Base-by-base conservation (phyloP, 768 basidiomycete species). In the Phylloporus arenicola region DNA sequence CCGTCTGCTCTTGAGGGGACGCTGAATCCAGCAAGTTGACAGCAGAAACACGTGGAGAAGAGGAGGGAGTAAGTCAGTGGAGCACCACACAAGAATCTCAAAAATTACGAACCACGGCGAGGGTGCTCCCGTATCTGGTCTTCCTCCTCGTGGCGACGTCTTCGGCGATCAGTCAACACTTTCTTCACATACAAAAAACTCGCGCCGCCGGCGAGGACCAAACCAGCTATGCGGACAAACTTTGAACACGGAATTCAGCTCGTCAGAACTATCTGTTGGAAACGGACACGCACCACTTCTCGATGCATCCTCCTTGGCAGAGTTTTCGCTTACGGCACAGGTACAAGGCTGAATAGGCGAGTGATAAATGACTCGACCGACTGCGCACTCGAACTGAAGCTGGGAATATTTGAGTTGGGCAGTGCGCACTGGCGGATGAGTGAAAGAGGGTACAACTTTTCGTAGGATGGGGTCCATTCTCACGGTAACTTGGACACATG, bases 121-220 rank as follows among this genome's bases (percentile, higher is more conserved):
- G 25, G 17, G 9, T 44, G 56, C 45, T 57, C 64, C 19, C 31
- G 33, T 2, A 35, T 1, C 19, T 11, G 59, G 44, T 57, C 57
- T 27, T 55, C 50, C 19, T 66, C 50, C 11, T 57, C 56, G 47
- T 55, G 48, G 11, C 29, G 57, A 25, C 48, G 65, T 44, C 58
- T 54, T 44, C 66, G 58, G 33, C 68, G 62, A 12, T 60, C 53
- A 6, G 39, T 54, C 55, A 68, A 50, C 22, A 67, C 47, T 14
- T 51, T 66, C 46, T 68, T 68, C 47, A 64, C 66, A 22, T 62
- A 67, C 34, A 68, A 43, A 50, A 68, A 68, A 39, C 66, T 58
- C 0, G 54, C 63, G 14, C 66, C 66, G 10, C 59, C 66, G 3
- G 55, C 56, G 25, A 68, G 51, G 45, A 64, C 60, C 43, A 68